Evolutionary conservation across 371 early-diverging fungal species (phyloP).

Genomic region (Zopfochytrium polystomum): DNA sequence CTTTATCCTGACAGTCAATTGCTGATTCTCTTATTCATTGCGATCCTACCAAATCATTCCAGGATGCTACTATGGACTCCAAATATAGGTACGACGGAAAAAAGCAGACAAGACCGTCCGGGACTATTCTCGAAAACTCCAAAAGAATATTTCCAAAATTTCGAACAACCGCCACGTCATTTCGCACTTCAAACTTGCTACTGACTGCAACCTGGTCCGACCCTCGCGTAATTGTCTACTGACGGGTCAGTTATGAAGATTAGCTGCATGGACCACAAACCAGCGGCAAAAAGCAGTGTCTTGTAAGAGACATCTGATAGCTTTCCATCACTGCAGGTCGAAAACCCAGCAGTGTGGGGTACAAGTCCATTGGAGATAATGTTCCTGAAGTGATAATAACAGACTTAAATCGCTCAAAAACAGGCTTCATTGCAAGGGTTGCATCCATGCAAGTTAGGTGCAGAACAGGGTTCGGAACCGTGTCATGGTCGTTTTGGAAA

Average conservation of each 20-base stretch:
- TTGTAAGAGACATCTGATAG: constrained; percentile 89
- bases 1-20: constrained; percentile 31
- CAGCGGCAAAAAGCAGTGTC: constrained; percentile 95
- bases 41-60: constrained; percentile 82
- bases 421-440: constrained; percentile 93
- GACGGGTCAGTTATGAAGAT: no score
- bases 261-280: no score
- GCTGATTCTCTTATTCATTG: no score
- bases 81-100: constrained; percentile 99
- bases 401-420: constrained; percentile 93
- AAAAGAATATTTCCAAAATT: constrained; percentile 98
- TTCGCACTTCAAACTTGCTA: constrained; percentile 95
- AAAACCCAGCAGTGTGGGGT: constrained; percentile 96
- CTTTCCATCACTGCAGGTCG: constrained; percentile 78
- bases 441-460: constrained; percentile 97
- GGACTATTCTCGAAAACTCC: constrained; percentile 87
- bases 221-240: constrained; percentile 93
- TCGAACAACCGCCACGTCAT: constrained; percentile 98
- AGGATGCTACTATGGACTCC: constrained; percentile 98
- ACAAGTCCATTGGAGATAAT: constrained; percentile 97
- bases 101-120: constrained; percentile 99
- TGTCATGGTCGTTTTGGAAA: constrained; percentile 87
- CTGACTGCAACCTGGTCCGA: constrained; percentile 96
- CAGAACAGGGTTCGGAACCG: constrained; percentile 92
- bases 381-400: constrained; percentile 99